These are phyloP conservation scores for Kwoniella dendrophila DNA, from an alignment of 768 basidiomycete genomes.

Conservation along the genomic window DNA sequence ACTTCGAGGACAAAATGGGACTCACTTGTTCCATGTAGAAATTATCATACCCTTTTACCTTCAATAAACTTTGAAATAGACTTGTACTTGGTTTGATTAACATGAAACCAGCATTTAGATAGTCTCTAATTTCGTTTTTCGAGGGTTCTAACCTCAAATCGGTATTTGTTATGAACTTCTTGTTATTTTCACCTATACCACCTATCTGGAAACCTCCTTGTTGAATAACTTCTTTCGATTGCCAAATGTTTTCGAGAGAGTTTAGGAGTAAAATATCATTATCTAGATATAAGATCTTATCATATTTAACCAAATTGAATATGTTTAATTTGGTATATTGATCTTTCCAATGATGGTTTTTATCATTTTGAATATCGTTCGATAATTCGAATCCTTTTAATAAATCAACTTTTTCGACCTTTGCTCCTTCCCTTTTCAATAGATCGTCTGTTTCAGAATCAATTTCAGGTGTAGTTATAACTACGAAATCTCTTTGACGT, in stretches of 20 bases:
- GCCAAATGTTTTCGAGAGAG: slow-evolving; percentile 32
- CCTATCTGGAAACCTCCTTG: slow-evolving; percentile 1
- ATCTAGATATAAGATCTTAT: slow-evolving; percentile 26
- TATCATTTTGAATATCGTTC: not conserved
- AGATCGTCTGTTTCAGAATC: slow-evolving; percentile 10
- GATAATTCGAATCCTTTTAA: slow-evolving; percentile 28
- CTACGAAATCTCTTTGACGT: slow-evolving; percentile 15
- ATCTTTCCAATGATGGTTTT: slow-evolving; percentile 29
- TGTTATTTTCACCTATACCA: slow-evolving; percentile 13
- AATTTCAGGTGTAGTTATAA: slow-evolving; percentile 29
- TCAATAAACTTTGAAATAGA: slow-evolving; percentile 14
- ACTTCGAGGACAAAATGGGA: not conserved
- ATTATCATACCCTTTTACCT: slow-evolving; percentile 20
- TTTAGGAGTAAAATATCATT: slow-evolving; percentile 19
- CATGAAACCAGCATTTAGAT: slow-evolving; percentile 35
- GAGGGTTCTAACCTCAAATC: slow-evolving; percentile 6
- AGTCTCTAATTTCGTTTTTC: slow-evolving; percentile 33
- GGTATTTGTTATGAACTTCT: not conserved
- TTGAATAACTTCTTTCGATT: not conserved
- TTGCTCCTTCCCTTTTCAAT: slow-evolving; percentile 26
- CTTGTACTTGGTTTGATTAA: slow-evolving; percentile 13
- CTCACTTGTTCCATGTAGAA: slow-evolving; percentile 31
- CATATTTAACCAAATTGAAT: slow-evolving; percentile 33
- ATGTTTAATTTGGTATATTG: slow-evolving; percentile 33
- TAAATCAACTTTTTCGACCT: slow-evolving; percentile 6